These are phyloP conservation scores for Hirschioporus abietinus DNA, from an alignment of 768 basidiomycete genomes.

Conservation along the genomic window DNA sequence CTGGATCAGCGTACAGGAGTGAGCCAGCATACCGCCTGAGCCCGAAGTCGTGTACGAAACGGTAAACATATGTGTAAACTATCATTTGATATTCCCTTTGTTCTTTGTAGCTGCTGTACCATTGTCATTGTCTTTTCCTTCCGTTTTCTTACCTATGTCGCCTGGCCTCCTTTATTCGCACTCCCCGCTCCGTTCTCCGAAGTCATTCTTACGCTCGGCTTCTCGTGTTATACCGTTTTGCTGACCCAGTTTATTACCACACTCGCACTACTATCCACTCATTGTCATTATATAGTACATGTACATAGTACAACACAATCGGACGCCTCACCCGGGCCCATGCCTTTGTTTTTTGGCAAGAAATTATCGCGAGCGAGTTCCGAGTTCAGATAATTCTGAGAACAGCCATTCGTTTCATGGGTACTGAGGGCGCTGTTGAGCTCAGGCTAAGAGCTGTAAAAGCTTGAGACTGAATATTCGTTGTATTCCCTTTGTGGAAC, in stretches of 20 bases:
- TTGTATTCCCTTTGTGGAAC: neutral
- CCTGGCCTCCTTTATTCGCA: neutral
- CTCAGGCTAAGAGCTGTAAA: neutral
- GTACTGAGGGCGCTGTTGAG: neutral
- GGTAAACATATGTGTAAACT: neutral
- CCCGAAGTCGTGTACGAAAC: slow-evolving; percentile 2
- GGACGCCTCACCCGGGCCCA: neutral
- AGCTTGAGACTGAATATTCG: too few species aligned
- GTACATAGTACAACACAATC: neutral
- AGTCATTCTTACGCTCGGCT: neutral
- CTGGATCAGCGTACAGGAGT: slow-evolving; percentile 56
- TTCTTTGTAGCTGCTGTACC: neutral
- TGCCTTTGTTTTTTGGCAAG: neutral
- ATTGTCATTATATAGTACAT: neutral
- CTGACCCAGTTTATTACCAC: neutral
- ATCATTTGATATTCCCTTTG: neutral
- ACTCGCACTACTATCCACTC: neutral
- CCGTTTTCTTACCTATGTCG: neutral
- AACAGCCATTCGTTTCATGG: neutral
- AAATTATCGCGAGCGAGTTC: neutral
- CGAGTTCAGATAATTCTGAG: neutral
- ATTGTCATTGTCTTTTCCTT: neutral
- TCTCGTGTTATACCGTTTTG: neutral
- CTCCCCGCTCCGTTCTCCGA: neutral
- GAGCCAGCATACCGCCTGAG: neutral